Evolutionary conservation across 257 asterid species (phyloP), one percentile per base, ranked within the genome.

Genomic region (Solanum tarijense): DNA sequence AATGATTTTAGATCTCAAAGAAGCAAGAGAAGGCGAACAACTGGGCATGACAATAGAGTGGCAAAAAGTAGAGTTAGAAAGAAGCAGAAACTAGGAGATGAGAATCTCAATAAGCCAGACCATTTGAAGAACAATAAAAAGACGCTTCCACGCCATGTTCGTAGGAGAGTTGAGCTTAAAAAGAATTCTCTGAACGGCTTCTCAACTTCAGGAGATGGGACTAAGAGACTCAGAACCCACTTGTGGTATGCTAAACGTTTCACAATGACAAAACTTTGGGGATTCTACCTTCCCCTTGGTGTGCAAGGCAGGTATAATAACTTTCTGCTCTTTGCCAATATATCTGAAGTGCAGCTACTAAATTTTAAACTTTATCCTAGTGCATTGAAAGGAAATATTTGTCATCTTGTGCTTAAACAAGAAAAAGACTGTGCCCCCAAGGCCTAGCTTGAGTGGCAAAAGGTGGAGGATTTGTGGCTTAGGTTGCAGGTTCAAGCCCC

Each of bases 171-270:
- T 87, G 98, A 97, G 89, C 93, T 97, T 76, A 94, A 90, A 90
- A 91, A 90, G 93, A 95, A 97, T 84, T 91, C 89, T 11, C 73
- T 83, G 39, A 85, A 89, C 89, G 98, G 98, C 32, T 96, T 92
- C 92, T 88, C 91, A 88, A 92, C 93, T 71, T 92, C 98, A 6
- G 96, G 98, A 81, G 98, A 95, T 90, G 98, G 99, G 86, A 94
- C 94, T 43, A 96, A 94, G 93, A 93, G 98, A 88, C 89, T 95
- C 86, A 92, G 96, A 92, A 96, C 99, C 18, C 99, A 97, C 90
- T 90, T 96, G 43, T 97, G 99, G 99, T 98, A 94, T 91, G 99
- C 99, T 4, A 97, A 96, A 88, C 94, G 98, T 73, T 97, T 96
- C 87, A 92, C 88, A 39, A 95, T 96, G 96, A 90, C 92, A 43